Evolutionary conservation across 352 stramenopile species (phyloP), one percentile per base, ranked within the genome.

Genomic region (Phytopythium helicoides): DNA sequence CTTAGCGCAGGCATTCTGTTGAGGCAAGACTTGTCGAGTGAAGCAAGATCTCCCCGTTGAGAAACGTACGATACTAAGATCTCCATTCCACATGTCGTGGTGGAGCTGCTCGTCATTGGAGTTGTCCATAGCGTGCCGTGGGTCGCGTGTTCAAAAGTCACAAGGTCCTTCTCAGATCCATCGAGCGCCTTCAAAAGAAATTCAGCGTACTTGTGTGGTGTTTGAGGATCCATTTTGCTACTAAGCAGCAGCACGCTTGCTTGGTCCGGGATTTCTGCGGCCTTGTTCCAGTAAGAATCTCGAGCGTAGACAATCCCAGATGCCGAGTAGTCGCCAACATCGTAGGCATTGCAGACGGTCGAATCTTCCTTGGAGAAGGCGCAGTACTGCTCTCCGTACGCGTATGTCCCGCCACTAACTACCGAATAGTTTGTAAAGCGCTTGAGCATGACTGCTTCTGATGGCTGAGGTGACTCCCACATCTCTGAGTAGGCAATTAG

Each of bases 401-500:
- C 25, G 16, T 68, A 66, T 0, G 36, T 49, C 21, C 54, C 66
- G 28, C 62, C 67, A 35, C 58, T 68, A 14, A 47, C 56, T 5
- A 75, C 51, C 6, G 25, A 47, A 2, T 60, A 38, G 33, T 64
- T 48, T 6, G 56, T 68, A 47, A 74, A 81, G 0, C 61, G 40
- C 7, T 42, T 19, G 0, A 49, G n/a, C 52, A 84, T 64, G 3
- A 52, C 47, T 6, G 26, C 1, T 1, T 50, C 16, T 3, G 42
- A 54, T 6, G 60, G 60, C 41, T 71, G 37, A 0, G 75, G 75
- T 12, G 15, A 62, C 16, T 80, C 70, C 70, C 73, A 86, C 58
- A 82, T 76, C 40, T 86, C 75, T 1, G 72, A 84, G 45, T 69
- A 76, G 5, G 69, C 62, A 15, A 86, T 60, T n/a, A 82, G 56